Conservation (phyloP, 352 stramenopile genomes). For the Phytophthora europaea region DNA sequence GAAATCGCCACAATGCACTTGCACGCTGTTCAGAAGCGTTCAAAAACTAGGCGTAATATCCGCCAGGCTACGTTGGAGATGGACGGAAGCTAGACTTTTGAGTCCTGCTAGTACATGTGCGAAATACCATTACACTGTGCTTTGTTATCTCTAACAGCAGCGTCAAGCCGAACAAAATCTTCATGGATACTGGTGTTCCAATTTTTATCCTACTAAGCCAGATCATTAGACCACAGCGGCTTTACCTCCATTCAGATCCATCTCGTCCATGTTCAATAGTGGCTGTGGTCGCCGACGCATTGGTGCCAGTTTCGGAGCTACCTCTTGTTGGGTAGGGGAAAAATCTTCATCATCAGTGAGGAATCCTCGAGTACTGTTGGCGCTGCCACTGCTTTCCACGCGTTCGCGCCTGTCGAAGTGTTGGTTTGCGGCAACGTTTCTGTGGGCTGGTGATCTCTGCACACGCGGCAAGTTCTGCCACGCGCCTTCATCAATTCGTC, state of each 20-base stretch:
- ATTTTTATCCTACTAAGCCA: slow-evolving; percentile 1
- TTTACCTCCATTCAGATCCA: slow-evolving; percentile 8
- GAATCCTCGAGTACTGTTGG: slow-evolving; percentile 45
- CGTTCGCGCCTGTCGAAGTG: slow-evolving; percentile 26
- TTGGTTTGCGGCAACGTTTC: slow-evolving; percentile 3
- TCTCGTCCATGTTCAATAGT: slow-evolving; percentile 21
- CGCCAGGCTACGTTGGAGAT: slow-evolving; percentile 44
- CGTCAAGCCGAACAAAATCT: slow-evolving; percentile 1
- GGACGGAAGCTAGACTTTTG: slow-evolving; percentile 33
- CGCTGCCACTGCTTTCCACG: slow-evolving; percentile 54
- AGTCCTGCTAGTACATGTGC: neutral
- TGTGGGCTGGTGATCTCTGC: slow-evolving; percentile 64
- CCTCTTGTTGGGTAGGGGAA: slow-evolving; percentile 11
- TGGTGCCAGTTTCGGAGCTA: slow-evolving; percentile 24
- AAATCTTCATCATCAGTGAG: slow-evolving; percentile 26
- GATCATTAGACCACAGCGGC: slow-evolving; percentile 25
- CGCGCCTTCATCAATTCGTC: slow-evolving; percentile 75
- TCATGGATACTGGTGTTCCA: neutral
- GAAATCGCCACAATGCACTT: slow-evolving; percentile 72
- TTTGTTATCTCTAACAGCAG: neutral
- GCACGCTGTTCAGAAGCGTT: slow-evolving; percentile 63
- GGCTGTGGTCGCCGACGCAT: slow-evolving; percentile 27
- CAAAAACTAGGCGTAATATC: slow-evolving; percentile 45
- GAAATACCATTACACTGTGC: too few relatives aligned
- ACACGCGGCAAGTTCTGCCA: slow-evolving; percentile 86